These are phyloP conservation scores for Teratosphaeria zuluensis DNA, from an alignment of 2,329 filamentous ascomycete genomes.

Conservation along the genomic window DNA sequence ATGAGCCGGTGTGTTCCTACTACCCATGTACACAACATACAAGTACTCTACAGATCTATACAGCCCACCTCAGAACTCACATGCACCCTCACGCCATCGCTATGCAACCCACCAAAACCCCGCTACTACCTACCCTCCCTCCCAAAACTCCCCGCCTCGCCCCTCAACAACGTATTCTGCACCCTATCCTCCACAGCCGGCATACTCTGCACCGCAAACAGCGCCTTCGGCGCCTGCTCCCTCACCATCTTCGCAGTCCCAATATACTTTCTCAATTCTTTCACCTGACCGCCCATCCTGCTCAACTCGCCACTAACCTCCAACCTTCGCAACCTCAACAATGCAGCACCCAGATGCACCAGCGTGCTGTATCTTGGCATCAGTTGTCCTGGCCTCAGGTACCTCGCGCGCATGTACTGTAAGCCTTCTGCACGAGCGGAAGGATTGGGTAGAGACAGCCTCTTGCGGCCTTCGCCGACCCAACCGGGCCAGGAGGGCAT, in stretches of 20 bases:
- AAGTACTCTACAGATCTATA: neutral
- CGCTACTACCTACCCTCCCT: neutral
- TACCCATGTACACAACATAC: neutral
- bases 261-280: conserved; percentile 10
- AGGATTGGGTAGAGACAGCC: conserved; percentile 10
- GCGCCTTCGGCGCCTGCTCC: conserved; percentile 28
- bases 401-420: conserved; percentile 21
- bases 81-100: neutral
- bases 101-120: neutral
- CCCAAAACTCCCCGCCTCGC: neutral
- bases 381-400: conserved; percentile 16
- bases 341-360: conserved; percentile 31
- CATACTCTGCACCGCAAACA: conserved; percentile 36
- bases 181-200: conserved; percentile 25
- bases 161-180: conserved; percentile 9
- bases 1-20: no score
- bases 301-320: conserved; percentile 20
- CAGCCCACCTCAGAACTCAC: neutral
- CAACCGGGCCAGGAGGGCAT: conserved; percentile 75
- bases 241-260: conserved; percentile 24
- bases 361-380: conserved; percentile 36
- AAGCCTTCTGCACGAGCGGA: conserved; percentile 13
- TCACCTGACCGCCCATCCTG: neutral
- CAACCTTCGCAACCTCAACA: conserved; percentile 25
- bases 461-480: conserved; percentile 24